Base-by-base conservation (phyloP, 1,139 yeast species). In the Pichia sp. region DNA sequence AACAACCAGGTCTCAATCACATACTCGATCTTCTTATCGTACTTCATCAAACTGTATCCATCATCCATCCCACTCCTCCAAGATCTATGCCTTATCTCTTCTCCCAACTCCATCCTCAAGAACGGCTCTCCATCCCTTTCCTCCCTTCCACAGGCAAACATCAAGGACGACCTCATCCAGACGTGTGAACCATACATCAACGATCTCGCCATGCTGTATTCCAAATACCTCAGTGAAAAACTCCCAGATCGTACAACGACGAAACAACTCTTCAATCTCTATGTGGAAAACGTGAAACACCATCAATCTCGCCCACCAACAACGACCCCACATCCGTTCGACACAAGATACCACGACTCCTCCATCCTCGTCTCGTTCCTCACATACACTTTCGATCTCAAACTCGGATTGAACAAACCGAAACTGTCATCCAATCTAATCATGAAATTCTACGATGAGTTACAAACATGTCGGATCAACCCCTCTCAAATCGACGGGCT, bases 261-360 rank as follows among this genome's bases (percentile, higher is more conserved):
- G 12, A 47, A 40, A 21, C 30, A 17, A 12, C 18, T 42, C 11
- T 50, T 47, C 20, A 45, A 37, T 14, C 28, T 20, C n/a, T 49
- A 50, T 19, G 4, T 20, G 9, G 14, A 22, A 8, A 28, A 12
- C 3, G 49, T 50, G 7, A 19, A 14, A 6, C 30, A 33, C 18
- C 32, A 27, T 44, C 47, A 42, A 42, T 12, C 18, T 11, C 10
- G 7, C 6, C 21, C 21, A 21, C 28, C 18, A 8, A 20, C 8
- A n/a, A n/a, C 12, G 18, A 36, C 20, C 22, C 9, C 5, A 32
- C 59, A 57, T 38, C 62, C 62, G 22, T 57, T 58, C 37, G 41
- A 48, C 22, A 28, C 43, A 27, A 18, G 28, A 4, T 34, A 44
- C 34, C 60, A 58, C 42, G 51, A 50, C 40, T 38, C 54, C 8